Evolutionary conservation across 2,329 filamentous ascomycete genomes (phyloP).

Genomic region (Hypoxylon sp.): DNA sequence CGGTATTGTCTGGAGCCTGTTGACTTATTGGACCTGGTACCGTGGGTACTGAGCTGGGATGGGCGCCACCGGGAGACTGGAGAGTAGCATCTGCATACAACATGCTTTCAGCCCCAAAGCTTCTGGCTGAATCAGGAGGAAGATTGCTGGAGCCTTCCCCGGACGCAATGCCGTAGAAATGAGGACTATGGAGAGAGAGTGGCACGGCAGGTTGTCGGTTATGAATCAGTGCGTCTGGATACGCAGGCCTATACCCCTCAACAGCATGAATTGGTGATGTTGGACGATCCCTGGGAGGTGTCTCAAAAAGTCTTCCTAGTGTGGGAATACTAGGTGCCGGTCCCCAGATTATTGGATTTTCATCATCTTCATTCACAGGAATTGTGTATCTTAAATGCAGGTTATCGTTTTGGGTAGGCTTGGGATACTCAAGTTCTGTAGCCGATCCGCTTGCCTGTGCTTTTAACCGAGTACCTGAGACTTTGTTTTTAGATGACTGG

Average conservation of each 20-base stretch:
- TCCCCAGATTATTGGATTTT: no score
- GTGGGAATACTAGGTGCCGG: no score
- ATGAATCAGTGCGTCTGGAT: constrained; percentile 26
- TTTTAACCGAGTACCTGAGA: no score
- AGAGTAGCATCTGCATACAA: constrained; percentile 49
- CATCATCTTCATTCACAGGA: neutral
- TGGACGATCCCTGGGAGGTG: no score
- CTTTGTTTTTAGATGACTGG: no score
- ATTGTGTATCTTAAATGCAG: no score
- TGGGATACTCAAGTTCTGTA: no score
- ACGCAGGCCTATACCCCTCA: constrained; percentile 20
- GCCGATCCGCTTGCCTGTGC: no score
- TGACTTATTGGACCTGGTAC: neutral
- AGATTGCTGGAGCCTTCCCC: constrained; percentile 39
- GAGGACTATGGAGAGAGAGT: constrained; percentile 19
- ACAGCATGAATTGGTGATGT: constrained; percentile 29
- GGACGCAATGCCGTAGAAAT: constrained; percentile 41
- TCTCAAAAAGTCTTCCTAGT: no score
- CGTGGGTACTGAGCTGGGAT: neutral
- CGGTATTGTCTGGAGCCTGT: neutral
- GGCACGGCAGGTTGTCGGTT: constrained; percentile 35
- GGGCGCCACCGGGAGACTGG: constrained; percentile 40
- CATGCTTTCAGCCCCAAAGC: constrained; percentile 49
- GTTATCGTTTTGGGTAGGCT: no score
- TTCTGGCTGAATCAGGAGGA: constrained; percentile 42